Base-by-base conservation (phyloP, 257 asterid species). In the Solanum sitiens region DNA sequence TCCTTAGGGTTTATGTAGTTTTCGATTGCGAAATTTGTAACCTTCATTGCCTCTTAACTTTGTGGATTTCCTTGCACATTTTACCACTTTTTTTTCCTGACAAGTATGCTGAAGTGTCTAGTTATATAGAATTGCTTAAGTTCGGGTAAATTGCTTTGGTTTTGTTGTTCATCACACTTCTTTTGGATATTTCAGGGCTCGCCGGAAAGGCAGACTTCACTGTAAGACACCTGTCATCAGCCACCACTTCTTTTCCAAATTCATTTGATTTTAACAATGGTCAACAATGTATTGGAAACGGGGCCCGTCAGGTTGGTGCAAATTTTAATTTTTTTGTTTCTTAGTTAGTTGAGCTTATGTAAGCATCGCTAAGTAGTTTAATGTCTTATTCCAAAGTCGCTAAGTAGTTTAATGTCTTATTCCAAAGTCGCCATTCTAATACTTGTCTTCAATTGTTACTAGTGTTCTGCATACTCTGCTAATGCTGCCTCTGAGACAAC, bases 181-280 rank as follows among this genome's bases (percentile, higher is more conserved):
- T 83, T 23, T 86, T 87, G 40, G 14, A 70, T 88, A 87, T 88
- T 30, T 53, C 79, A 97, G 99, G 99, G 80, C 95, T 96, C 83
- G 87, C 92, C 74, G 99, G 99, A 68, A 95, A 93, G 95, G 99
- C 96, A 85, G 99, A 97, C 87, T 97, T 97, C 93, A 96, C 95
- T 86, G 99, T 97, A 86, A 94, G 95, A 88, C 99, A 95, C 92
- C 98, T 97, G 42, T 94, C 99, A 44, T 97, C 99, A 33, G 84
- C 93, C 83, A 93, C 98, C 40, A 20, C 42, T 83, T 23, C 96
- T 89, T 97, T 97, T 90, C 95, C 99, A 20, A 86, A 93, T 50
- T 88, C 95, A 2, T 94, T 92, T 92, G 92, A 83, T 30, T 94
- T 93, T 89, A 91, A 95, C 83, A 86, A 87, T 71, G 91, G 91